Conservation (phyloP, 306 rosid genomes). For the Cercis canadensis region DNA sequence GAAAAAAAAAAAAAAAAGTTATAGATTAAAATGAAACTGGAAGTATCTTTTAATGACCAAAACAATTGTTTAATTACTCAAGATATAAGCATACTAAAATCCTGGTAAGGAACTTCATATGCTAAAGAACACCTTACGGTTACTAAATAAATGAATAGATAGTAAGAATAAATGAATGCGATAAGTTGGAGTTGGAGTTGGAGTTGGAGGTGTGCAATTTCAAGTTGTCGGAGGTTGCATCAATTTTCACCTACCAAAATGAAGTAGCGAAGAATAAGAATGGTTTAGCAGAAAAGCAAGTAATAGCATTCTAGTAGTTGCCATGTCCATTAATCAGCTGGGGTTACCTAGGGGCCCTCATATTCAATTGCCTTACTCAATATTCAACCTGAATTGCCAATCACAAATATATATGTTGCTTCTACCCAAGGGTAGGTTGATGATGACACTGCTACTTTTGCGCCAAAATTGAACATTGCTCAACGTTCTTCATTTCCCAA, state of each 20-base stretch:
- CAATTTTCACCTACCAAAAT: conserved; percentile 40
- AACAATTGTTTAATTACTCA: no score
- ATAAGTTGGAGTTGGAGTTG: conserved; percentile 27
- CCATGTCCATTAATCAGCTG: conserved; percentile 41
- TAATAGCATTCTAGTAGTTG: conserved; percentile 40
- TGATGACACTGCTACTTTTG: no score
- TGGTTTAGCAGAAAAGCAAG: conserved; percentile 41
- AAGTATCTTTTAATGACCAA: no score
- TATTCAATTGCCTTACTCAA: conserved; percentile 9
- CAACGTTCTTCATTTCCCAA: no score
- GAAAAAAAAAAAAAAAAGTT: no score
- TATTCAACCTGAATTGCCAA: conserved; percentile 9
- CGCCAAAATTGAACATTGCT: conserved; percentile 18
- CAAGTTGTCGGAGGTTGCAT: conserved; percentile 43
- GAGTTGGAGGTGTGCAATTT: conserved; percentile 26
- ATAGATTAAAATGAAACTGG: no score
- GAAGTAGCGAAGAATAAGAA: conserved; percentile 26
- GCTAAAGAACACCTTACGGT: neutral
- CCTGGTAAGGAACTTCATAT: no score
- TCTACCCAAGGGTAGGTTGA: neutral
- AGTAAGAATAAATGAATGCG: conserved; percentile 31
- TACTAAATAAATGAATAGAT: neutral
- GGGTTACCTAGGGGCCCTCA: conserved; percentile 36
- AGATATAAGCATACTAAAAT: no score
- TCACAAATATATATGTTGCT: neutral